Conservation (phyloP, 192 early-diverging fungal genomes). For the Kappamyces sp. region DNA sequence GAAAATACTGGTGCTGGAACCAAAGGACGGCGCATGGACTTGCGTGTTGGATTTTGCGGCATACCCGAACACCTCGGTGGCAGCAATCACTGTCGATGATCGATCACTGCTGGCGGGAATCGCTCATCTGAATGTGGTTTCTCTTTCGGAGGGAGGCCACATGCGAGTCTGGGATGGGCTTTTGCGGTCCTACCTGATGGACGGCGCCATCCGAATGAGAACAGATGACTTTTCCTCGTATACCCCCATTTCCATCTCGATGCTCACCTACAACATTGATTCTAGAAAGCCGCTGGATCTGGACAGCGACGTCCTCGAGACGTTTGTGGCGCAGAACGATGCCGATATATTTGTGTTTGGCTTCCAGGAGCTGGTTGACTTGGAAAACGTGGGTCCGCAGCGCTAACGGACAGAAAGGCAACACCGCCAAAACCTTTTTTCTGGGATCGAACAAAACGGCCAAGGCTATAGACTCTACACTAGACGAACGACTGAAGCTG, state of each 20-base stretch:
- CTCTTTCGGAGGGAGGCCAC: constrained; percentile 53
- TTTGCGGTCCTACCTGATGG: constrained; percentile 59
- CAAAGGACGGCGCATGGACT: constrained; percentile 32
- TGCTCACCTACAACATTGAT: constrained; percentile 93
- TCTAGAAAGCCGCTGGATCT: constrained; percentile 77
- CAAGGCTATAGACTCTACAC: constrained; percentile 32
- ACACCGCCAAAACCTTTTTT: constrained; percentile 60
- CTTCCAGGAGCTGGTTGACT: constrained; percentile 82
- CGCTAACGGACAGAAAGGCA: constrained; percentile 53
- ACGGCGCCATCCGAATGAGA: constrained; percentile 30
- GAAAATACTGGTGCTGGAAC: constrained; percentile 69
- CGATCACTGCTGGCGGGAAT: constrained; percentile 33
- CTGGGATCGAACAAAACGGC: constrained; percentile 30
- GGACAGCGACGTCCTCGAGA: constrained; percentile 43
- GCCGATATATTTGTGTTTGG: constrained; percentile 74
- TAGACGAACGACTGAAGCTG: constrained; percentile 66
- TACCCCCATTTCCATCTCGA: constrained; percentile 62
- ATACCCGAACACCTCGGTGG: constrained; percentile 43
- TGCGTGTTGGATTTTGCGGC: constrained; percentile 66
- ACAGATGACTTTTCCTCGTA: constrained; percentile 51
- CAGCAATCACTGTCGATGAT: constrained; percentile 51
- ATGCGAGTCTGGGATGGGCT: constrained; percentile 76
- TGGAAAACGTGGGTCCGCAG: constrained; percentile 44
- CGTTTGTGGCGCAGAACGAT: constrained; percentile 41
- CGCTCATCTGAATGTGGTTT: constrained; percentile 51